Evolutionary conservation across 805 yeast genomes (phyloP).

Genomic region (Candida hispaniensis): DNA sequence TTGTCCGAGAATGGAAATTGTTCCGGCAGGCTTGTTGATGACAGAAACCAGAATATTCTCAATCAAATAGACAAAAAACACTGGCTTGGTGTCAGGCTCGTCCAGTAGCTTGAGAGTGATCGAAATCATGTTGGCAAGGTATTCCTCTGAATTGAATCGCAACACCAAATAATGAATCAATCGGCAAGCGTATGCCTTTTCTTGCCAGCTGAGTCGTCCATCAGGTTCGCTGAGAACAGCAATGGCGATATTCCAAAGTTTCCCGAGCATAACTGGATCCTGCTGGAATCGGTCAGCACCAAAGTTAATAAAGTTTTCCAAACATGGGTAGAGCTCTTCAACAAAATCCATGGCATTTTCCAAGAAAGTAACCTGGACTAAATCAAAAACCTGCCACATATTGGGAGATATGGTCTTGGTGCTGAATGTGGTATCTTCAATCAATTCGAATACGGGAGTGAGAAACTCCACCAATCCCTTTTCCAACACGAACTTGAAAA

Average conservation of each 20-base stretch:
- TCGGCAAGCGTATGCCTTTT: conserved; percentile 48
- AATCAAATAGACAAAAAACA: conserved; percentile 40
- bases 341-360: conserved; percentile 46
- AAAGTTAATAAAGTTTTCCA: conserved; percentile 62
- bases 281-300: conserved; percentile 42
- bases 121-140: conserved; percentile 38
- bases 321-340: conserved; percentile 64
- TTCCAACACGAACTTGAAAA: conserved; percentile 53
- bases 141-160: conserved; percentile 40
- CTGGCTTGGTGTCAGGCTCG: conserved; percentile 27
- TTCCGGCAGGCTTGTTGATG: conserved; percentile 45
- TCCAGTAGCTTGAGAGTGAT: conserved; percentile 36
- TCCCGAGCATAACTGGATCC: conserved; percentile 39
- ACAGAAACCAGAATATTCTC: conserved; percentile 57
- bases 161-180: conserved; percentile 55
- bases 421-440: conserved; percentile 55
- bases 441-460: conserved; percentile 66
- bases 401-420: conserved; percentile 50
- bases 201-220: conserved; percentile 47
- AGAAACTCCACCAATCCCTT: conserved; percentile 62
- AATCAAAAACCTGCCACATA: conserved; percentile 64
- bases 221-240: conserved; percentile 26
- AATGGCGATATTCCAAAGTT: conserved; percentile 41
- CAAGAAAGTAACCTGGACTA: conserved; percentile 33
- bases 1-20: conserved; percentile 43